Evolutionary conservation across 1,139 yeast genomes (phyloP).

Genomic region (Suhomyces panamericanus): DNA sequence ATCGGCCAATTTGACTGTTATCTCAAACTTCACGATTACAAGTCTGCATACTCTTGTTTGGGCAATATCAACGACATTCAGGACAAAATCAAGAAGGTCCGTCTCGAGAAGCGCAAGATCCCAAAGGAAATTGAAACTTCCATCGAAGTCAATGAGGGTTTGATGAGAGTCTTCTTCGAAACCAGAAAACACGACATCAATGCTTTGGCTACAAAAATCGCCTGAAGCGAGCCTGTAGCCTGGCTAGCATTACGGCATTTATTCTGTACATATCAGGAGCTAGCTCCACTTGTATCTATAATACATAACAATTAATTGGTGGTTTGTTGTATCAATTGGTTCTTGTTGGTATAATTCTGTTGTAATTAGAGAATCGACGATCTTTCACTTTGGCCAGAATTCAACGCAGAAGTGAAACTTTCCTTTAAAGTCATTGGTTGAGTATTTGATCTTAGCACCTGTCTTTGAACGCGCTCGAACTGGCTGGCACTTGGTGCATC

Average conservation of each 20-base stretch:
- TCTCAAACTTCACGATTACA: conserved; percentile 27
- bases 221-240: background rate
- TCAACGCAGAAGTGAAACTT: conserved; percentile 31
- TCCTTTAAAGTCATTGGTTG: conserved; percentile 40
- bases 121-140: conserved; percentile 28
- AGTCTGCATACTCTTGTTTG: conserved; percentile 29
- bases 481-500: conserved; percentile 3
- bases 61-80: conserved; percentile 26
- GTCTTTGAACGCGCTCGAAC: conserved; percentile 1
- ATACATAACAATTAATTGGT: background rate
- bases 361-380: conserved; percentile 11
- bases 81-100: conserved; percentile 25
- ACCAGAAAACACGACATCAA: background rate
- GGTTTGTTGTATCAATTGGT: too few species aligned
- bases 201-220: conserved; percentile 13
- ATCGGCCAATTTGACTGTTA: conserved; percentile 73
- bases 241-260: background rate
- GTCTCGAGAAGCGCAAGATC: conserved; percentile 15
- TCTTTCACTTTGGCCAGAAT: conserved; percentile 15
- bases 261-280: conserved; percentile 1
- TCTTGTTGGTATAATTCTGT: background rate
- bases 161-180: conserved; percentile 30
- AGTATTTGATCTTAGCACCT: conserved; percentile 21
- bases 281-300: background rate
- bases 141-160: conserved; percentile 25